These are phyloP conservation scores for Astrothelium subdiscretum DNA, from an alignment of 495 filamentous ascomycete genomes.

Conservation along the genomic window DNA sequence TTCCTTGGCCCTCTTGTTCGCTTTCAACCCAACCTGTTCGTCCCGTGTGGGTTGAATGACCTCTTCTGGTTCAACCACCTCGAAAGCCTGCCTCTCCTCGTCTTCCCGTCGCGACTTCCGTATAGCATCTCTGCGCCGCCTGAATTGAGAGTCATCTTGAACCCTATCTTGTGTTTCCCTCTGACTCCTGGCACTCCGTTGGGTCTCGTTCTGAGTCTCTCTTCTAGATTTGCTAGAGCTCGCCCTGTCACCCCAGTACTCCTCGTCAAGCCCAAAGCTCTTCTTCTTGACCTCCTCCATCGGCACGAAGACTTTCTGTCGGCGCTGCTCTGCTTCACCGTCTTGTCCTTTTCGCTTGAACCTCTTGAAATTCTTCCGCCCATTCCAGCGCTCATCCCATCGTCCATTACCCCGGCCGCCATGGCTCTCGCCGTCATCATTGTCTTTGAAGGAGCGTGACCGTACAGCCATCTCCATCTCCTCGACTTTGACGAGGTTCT, in stretches of 20 bases:
- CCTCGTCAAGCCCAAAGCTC: slow-evolving; percentile 73
- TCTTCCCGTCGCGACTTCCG: slow-evolving; percentile 12
- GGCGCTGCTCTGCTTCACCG: slow-evolving; percentile 29
- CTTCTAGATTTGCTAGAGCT: slow-evolving; percentile 24
- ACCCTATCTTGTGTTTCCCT: slow-evolving; percentile 9
- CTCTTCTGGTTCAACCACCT: slow-evolving; percentile 25
- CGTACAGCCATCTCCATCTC: slow-evolving; percentile 51
- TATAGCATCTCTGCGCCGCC: slow-evolving; percentile 14
- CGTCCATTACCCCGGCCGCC: slow-evolving; percentile 30
- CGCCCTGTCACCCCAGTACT: slow-evolving; percentile 51
- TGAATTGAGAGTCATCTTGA: slow-evolving; percentile 10
- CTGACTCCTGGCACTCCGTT: slow-evolving; percentile 16
- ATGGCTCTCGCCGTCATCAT: slow-evolving; percentile 29
- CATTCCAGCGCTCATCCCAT: slow-evolving; percentile 91
- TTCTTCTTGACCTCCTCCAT: slow-evolving; percentile 71
- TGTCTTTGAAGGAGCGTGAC: slow-evolving; percentile 11
- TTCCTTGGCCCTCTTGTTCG: background rate
- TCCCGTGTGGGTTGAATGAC: slow-evolving; percentile 9
- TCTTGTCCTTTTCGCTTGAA: slow-evolving; percentile 58
- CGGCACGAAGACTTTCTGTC: slow-evolving; percentile 56
- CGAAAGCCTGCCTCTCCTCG: slow-evolving; percentile 19
- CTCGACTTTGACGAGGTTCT: slow-evolving; percentile 66
- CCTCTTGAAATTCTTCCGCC: slow-evolving; percentile 91
- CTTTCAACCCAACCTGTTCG: background rate
- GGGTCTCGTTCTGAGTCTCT: slow-evolving; percentile 20